Conservation (phyloP, 257 asterid species). For the Perilla frutescens region DNA sequence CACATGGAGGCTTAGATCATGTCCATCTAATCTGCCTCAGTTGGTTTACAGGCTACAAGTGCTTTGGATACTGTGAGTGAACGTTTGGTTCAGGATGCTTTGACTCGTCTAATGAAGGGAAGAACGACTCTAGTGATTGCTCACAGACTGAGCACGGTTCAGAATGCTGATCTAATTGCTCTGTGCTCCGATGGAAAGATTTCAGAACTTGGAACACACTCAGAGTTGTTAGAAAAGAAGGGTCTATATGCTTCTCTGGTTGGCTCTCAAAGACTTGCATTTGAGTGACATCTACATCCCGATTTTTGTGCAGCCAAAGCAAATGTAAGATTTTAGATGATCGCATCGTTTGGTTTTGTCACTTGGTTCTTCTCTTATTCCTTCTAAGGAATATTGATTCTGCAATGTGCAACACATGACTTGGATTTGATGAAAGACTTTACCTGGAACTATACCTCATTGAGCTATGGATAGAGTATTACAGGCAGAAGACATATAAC, state of each 20-base stretch:
- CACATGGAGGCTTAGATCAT: background rate
- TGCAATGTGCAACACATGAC: conserved; percentile 1
- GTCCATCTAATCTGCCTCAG: conserved; percentile 15
- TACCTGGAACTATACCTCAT: too few relatives aligned
- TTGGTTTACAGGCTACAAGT: conserved; percentile 79
- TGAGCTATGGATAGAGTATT: too few relatives aligned
- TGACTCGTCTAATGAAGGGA: conserved; percentile 91
- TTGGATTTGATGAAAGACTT: too few relatives aligned
- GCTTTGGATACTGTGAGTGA: conserved; percentile 93
- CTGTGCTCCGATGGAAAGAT: conserved; percentile 85
- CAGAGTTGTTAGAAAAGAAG: conserved; percentile 65
- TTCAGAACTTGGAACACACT: conserved; percentile 88
- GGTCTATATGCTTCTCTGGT: conserved; percentile 91
- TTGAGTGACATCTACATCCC: conserved; percentile 55
- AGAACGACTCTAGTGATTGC: conserved; percentile 96
- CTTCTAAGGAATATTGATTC: too few relatives aligned
- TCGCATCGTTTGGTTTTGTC: too few relatives aligned
- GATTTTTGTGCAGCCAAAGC: too few relatives aligned
- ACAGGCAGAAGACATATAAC: too few relatives aligned
- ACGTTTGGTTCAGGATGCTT: conserved; percentile 89
- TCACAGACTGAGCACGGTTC: conserved; percentile 96
- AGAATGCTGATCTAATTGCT: conserved; percentile 85
- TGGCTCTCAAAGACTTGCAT: conserved; percentile 88
- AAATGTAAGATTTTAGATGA: background rate
- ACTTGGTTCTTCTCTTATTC: too few relatives aligned